Evolutionary conservation across 345 rosid genomes (phyloP).

Genomic region (Pistacia atlantica): DNA sequence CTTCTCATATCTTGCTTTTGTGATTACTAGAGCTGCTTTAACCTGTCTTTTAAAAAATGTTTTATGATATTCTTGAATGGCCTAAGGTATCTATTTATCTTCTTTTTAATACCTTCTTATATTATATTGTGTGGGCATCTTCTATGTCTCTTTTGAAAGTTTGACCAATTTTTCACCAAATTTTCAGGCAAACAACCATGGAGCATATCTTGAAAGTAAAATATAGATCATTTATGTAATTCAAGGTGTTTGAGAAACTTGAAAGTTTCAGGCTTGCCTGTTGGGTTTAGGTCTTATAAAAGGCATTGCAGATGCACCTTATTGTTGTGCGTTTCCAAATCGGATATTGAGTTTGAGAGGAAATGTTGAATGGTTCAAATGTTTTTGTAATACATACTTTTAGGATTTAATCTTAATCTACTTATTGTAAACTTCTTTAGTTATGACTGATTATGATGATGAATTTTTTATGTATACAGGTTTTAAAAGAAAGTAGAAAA

Average conservation of each 20-base stretch:
- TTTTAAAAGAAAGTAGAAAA: too few relatives aligned
- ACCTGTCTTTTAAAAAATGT: slow-evolving; percentile 12
- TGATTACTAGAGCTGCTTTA: background rate
- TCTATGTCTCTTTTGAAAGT: slow-evolving; percentile 4
- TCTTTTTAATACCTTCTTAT: slow-evolving; percentile 11
- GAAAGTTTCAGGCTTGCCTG: background rate
- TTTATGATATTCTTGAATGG: slow-evolving; percentile 79
- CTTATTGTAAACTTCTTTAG: too few relatives aligned
- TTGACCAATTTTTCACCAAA: slow-evolving; percentile 10
- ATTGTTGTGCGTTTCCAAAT: background rate
- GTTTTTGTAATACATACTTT: too few relatives aligned
- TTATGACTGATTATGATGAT: too few relatives aligned
- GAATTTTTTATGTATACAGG: too few relatives aligned
- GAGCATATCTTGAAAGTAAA: slow-evolving; percentile 47
- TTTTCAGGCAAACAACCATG: slow-evolving; percentile 73
- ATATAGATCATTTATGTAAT: background rate
- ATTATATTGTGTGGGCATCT: background rate
- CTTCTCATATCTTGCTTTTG: background rate
- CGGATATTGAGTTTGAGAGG: background rate
- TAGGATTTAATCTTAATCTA: too few relatives aligned
- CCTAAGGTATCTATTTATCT: slow-evolving; percentile 65
- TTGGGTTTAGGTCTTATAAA: background rate
- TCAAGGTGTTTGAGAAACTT: background rate
- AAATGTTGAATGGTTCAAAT: background rate
- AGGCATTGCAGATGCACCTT: background rate